Percentiles rank a stretch among this genome's conserved stretches.
These are phyloP conservation scores for Hypoxylon rubiginosum DNA, from an alignment of 2,329 filamentous ascomycete species.

Conservation along the genomic window DNA sequence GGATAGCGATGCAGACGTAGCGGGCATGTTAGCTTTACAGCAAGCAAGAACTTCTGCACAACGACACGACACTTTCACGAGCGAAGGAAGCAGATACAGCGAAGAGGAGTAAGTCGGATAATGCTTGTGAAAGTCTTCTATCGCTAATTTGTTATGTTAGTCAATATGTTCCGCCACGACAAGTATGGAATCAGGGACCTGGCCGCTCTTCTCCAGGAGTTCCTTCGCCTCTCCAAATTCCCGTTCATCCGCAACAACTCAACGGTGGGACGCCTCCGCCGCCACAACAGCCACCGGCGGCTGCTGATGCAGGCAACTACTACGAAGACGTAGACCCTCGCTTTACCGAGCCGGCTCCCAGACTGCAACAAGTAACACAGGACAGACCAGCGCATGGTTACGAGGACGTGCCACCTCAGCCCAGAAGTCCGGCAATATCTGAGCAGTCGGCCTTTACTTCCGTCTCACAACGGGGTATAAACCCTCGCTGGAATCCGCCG, in stretches of 20 bases:
- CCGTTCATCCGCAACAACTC: slow-evolving; percentile 55
- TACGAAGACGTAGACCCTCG: slow-evolving; percentile 95
- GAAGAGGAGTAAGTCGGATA: slow-evolving; percentile 74
- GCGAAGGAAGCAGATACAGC: slow-evolving; percentile 80
- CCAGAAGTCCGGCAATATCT: slow-evolving; percentile 80
- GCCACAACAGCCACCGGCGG: slow-evolving; percentile 47
- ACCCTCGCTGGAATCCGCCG: slow-evolving; percentile 84
- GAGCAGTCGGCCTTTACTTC: slow-evolving; percentile 91
- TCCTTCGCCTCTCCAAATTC: slow-evolving; percentile 60
- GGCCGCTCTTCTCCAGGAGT: slow-evolving; percentile 60
- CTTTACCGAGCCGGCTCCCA: slow-evolving; percentile 70
- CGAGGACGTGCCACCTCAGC: slow-evolving; percentile 71
- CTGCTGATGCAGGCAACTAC: slow-evolving; percentile 65
- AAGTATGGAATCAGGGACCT: slow-evolving; percentile 66
- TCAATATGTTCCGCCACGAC: slow-evolving; percentile 68
- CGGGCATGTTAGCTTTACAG: slow-evolving; percentile 80
- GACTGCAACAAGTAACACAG: slow-evolving; percentile 44
- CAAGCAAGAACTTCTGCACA: slow-evolving; percentile 60
- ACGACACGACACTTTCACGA: slow-evolving; percentile 66
- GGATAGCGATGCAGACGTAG: slow-evolving; percentile 79
- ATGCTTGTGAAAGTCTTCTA: slow-evolving; percentile 44
- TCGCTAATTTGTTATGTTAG: slow-evolving; percentile 57
- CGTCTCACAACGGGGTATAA: slow-evolving; percentile 87
- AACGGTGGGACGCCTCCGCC: slow-evolving; percentile 54
- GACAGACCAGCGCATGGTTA: slow-evolving; percentile 60